A percentile compares a stretch with the other conserved stretches of the same genome.
phyloP scores from a whole-genome alignment of 768 basidiomycete genomes.

The Roridomyces roridus region DNA sequence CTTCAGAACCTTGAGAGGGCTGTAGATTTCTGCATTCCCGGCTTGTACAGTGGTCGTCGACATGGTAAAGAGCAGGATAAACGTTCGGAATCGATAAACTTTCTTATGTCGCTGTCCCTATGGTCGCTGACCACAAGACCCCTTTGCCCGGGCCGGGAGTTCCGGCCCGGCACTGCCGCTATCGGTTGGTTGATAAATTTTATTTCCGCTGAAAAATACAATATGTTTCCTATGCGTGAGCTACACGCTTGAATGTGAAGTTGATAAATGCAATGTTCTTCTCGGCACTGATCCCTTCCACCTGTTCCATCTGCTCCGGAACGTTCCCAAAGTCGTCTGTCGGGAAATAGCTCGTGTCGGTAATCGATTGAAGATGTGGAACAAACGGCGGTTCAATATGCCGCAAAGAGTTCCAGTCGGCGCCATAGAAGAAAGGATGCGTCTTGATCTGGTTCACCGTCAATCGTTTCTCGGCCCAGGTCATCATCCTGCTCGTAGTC shows the following conservation, averaged over 20 bases:
- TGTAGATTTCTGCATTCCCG: conserved; percentile 55
- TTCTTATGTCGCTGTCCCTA: too few relatives aligned
- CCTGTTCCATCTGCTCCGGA: conserved; percentile 62
- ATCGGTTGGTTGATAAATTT: conserved; percentile 2
- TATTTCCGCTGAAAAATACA: conserved; percentile 14
- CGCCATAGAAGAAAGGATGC: conserved; percentile 94
- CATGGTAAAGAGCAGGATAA: conserved; percentile 25
- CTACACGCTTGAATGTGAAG: conserved; percentile 85
- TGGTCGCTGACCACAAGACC: too few relatives aligned
- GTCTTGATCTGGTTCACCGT: conserved; percentile 87
- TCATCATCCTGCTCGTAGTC: conserved; percentile 73
- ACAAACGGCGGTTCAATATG: conserved; percentile 97
- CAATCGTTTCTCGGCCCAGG: conserved; percentile 77
- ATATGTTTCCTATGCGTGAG: background rate
- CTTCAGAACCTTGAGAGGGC: conserved; percentile 61
- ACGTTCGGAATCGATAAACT: too few relatives aligned
- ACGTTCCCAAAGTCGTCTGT: conserved; percentile 87
- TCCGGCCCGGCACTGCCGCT: too few relatives aligned
- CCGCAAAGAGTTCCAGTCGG: conserved; percentile 91
- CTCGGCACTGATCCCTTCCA: conserved; percentile 68
- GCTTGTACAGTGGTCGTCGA: conserved; percentile 31
- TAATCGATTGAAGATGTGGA: conserved; percentile 84
- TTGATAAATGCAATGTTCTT: conserved; percentile 73
- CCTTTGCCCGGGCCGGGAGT: too few relatives aligned
- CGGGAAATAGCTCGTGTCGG: conserved; percentile 94